Percentiles rank a stretch among this genome's conserved stretches.
Evolutionary conservation across 768 basidiomycete genomes (phyloP).

Genomic region (Mycena maculata): DNA sequence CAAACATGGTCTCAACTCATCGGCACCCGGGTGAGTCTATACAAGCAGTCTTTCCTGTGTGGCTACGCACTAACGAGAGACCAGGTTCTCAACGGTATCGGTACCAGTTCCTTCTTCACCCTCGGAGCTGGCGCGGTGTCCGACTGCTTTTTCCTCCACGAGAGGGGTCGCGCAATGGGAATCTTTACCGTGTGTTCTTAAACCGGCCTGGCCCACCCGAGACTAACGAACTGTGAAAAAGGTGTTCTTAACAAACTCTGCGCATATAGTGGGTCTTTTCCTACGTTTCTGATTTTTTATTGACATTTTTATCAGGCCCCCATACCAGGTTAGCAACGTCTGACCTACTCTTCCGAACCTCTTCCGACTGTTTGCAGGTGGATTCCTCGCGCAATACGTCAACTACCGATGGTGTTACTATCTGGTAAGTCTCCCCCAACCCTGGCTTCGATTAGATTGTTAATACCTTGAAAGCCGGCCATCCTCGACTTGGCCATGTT

Average conservation of each 20-base stretch:
- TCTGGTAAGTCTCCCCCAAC: conserved; percentile 12
- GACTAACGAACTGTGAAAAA: too few relatives aligned
- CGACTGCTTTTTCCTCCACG: conserved; percentile 39
- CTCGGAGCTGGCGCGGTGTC: conserved; percentile 35
- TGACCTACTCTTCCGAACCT: too few relatives aligned
- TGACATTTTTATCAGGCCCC: too few relatives aligned
- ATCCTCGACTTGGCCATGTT: conserved; percentile 34
- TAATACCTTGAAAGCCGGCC: conserved; percentile 17
- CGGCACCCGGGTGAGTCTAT: conserved; percentile 30
- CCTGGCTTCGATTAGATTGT: background rate
- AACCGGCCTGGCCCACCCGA: too few relatives aligned
- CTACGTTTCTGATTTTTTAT: too few relatives aligned
- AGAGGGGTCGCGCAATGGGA: conserved; percentile 34
- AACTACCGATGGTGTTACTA: conserved; percentile 35
- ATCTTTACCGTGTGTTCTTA: too few relatives aligned
- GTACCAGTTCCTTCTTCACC: conserved; percentile 33
- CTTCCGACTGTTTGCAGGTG: conserved; percentile 29
- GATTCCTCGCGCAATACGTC: conserved; percentile 29
- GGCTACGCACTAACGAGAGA: background rate
- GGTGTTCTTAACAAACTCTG: conserved; percentile 33
- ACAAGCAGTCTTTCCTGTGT: too few relatives aligned
- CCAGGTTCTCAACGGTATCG: conserved; percentile 36
- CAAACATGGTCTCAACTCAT: conserved; percentile 37
- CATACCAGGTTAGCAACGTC: too few relatives aligned
- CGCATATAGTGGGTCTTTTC: conserved; percentile 33